Evolutionary conservation across 352 stramenopile species (phyloP), one percentile per base, ranked within the genome.

Genomic region (Saprolegnia diclina): DNA sequence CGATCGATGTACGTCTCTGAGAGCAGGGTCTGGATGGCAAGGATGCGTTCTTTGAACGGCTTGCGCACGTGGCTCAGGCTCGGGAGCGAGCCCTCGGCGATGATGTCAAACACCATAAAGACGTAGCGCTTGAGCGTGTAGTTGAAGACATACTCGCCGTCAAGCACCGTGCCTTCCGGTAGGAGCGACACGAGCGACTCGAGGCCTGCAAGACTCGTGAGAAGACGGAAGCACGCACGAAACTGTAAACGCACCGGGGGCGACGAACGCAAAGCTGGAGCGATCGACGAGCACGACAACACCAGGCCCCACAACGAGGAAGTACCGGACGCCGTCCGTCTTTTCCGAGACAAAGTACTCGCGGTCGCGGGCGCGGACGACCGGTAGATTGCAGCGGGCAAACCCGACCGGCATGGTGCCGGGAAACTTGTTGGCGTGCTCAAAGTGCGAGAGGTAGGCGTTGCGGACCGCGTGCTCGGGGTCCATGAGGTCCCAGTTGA

Each of bases 301-400:
- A 44, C 78, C 82, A 45, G 77, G 82, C 0, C 88, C 81, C 48
- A 93, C 83, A 53, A 97, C 85, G 16, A 97, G 78, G 55, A 97
- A 95, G 56, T 96, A 97, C 35, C 90, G 85, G 64, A 97, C 88
- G 26, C 89, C 90, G 68, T 97, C 90, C 6, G 90, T 97, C 77
- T 97, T 97, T 74, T 97, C 90, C 11, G 88, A 93, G 11, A 95
- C 81, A 70, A 84, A 94, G 71, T 97, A 97, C 67, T 92, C 87
- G 46, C 80, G 76, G 45, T 82, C 79, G 18, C 29, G 52, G 26
- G 46, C 55, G 24, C 89, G 84, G 46, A 95, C 84, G n/a, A 89
- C 67, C 40, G 87, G 83, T 56, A 97, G 93, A 71, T 96, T 84
- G 76, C 81, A 90, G 40, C 88, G 83, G n/a, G 89, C 89, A 82